Evolutionary conservation across 345 rosid genomes (phyloP).

Genomic region (Corchorus capsularis): DNA sequence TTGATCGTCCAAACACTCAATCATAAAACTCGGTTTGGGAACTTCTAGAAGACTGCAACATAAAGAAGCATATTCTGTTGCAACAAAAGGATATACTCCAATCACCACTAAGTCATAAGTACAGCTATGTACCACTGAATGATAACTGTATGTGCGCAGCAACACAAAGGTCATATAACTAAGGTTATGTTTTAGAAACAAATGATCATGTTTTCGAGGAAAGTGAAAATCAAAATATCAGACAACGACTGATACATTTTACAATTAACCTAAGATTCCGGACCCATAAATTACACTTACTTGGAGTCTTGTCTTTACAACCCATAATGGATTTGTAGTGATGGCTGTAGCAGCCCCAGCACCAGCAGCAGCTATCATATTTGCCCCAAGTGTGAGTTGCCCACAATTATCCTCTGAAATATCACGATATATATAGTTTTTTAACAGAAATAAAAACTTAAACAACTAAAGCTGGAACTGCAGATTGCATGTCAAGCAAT

Average conservation of each 20-base stretch:
- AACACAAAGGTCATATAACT: neutral
- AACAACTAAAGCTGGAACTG: constrained; percentile 5
- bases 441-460: neutral
- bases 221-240: constrained; percentile 12
- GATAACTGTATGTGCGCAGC: neutral
- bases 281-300: constrained; percentile 40
- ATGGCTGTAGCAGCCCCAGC: constrained; percentile 94
- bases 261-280: neutral
- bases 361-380: constrained; percentile 90
- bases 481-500: neutral
- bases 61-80: constrained; percentile 7
- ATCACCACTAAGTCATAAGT: neutral
- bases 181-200: neutral
- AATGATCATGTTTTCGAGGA: constrained; percentile 1
- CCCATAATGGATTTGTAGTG: constrained; percentile 95
- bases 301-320: constrained; percentile 96
- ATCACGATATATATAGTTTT: constrained; percentile 14
- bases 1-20: constrained; percentile 12
- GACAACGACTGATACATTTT: neutral
- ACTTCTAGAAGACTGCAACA: neutral
- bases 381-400: constrained; percentile 67
- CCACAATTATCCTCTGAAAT: constrained; percentile 45
- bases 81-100: constrained; percentile 17
- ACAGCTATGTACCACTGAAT: constrained; percentile 5
- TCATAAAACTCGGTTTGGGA: constrained; percentile 13